A percentile compares a stretch with the other conserved stretches of the same genome.
Conservation (phyloP, 441 rosid species). For the Geranium incanum region DNA sequence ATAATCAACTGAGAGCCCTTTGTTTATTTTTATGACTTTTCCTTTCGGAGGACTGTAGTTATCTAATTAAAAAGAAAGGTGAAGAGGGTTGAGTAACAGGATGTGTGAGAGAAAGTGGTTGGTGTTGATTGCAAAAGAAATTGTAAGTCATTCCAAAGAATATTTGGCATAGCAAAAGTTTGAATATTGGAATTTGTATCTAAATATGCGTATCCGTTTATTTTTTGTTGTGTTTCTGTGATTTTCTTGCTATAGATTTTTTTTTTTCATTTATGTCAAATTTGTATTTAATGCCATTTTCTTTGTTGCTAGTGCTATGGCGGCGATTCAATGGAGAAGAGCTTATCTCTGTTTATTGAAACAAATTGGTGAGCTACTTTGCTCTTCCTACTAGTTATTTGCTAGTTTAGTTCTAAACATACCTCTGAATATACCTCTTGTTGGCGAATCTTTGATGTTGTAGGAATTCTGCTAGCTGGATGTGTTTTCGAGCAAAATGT, state of each 20-base stretch:
- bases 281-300: conserved; percentile 7
- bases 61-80: neutral
- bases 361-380: conserved; percentile 55
- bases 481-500: conserved; percentile 76
- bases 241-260: too few relatives aligned
- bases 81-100: neutral
- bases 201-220: too few relatives aligned
- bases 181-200: too few relatives aligned
- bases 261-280: too few relatives aligned
- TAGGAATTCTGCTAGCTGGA: conserved; percentile 50
- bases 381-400: conserved; percentile 13
- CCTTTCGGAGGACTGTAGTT: neutral
- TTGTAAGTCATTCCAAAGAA: too few relatives aligned
- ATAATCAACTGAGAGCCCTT: neutral
- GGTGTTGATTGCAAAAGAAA: too few relatives aligned
- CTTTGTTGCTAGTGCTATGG: conserved; percentile 63
- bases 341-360: conserved; percentile 54
- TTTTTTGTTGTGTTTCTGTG: too few relatives aligned
- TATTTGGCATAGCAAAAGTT: too few relatives aligned
- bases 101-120: too few relatives aligned
- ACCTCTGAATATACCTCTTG: conserved; percentile 19
- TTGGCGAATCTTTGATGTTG: conserved; percentile 4
- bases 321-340: conserved; percentile 56
- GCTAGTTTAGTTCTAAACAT: conserved; percentile 9
- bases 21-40: neutral